Evolutionary conservation across 1,284 basidiomycete genomes (phyloP).

Genomic region (Rhodotorula sp.): DNA sequence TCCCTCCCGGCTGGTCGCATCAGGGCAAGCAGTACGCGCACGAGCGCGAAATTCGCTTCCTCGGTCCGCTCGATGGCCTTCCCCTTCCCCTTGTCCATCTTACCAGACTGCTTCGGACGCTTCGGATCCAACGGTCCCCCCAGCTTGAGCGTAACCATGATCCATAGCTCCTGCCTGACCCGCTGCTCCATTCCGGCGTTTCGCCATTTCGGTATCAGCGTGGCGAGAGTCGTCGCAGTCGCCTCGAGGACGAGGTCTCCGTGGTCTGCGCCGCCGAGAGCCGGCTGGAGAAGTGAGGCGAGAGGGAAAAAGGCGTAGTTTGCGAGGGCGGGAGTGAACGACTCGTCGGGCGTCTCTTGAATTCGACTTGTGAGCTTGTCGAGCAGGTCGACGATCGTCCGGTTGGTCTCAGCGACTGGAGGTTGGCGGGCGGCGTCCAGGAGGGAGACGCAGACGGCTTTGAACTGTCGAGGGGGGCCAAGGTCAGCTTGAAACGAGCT

Average conservation of each 20-base stretch:
- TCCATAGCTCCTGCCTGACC: constrained; percentile 77
- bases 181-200: constrained; percentile 54
- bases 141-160: constrained; percentile 66
- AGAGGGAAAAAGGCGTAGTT: constrained; percentile 84
- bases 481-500: neutral
- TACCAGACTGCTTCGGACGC: constrained; percentile 43
- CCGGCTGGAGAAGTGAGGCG: constrained; percentile 73
- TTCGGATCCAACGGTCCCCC: constrained; percentile 50
- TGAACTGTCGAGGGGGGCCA: constrained; percentile 58
- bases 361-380: constrained; percentile 57
- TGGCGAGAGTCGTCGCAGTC: constrained; percentile 61
- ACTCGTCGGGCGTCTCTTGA: constrained; percentile 50
- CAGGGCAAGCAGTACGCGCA: constrained; percentile 52
- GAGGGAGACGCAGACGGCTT: constrained; percentile 71
- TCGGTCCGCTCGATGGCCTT: constrained; percentile 60
- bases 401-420: constrained; percentile 53
- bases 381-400: constrained; percentile 58
- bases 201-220: constrained; percentile 75
- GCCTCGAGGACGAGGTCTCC: constrained; percentile 77
- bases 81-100: constrained; percentile 56
- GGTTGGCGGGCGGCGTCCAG: constrained; percentile 63
- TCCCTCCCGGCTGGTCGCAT: constrained; percentile 56
- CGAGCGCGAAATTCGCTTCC: constrained; percentile 60
- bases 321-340: constrained; percentile 63
- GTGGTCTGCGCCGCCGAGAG: constrained; percentile 59